Percentiles rank a stretch among this genome's conserved stretches.
Conservation (phyloP, 768 basidiomycete species). For the Collybia mongolica region DNA sequence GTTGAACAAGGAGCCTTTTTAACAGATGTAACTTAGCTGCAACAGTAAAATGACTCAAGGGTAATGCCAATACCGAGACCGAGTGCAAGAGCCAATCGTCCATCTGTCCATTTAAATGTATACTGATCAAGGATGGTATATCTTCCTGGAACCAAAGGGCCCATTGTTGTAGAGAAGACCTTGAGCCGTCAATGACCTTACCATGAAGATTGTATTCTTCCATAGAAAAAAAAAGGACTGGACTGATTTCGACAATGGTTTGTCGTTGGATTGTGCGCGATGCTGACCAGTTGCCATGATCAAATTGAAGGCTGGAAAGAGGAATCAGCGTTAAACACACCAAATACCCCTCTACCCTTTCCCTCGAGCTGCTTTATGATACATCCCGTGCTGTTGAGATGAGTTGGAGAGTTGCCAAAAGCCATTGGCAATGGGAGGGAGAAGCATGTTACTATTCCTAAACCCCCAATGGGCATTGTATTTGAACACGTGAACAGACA, state of each 20-base stretch:
- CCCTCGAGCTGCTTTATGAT: constrained; percentile 38
- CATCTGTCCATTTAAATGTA: constrained; percentile 73
- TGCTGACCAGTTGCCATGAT: constrained; percentile 31
- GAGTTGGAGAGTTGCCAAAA: constrained; percentile 19
- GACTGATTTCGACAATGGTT: constrained; percentile 80
- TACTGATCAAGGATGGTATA: constrained; percentile 73
- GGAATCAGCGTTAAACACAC: constrained; percentile 29
- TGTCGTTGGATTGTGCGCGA: constrained; percentile 51
- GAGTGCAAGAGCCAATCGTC: constrained; percentile 73
- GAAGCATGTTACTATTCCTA: background rate
- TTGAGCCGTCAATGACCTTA: constrained; percentile 4
- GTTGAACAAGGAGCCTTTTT: constrained; percentile 78
- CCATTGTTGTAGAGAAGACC: background rate
- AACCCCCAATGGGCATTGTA: constrained; percentile 10
- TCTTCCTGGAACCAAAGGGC: constrained; percentile 22
- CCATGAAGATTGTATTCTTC: constrained; percentile 71
- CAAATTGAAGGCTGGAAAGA: background rate
- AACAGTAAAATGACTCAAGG: background rate
- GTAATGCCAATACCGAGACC: constrained; percentile 58
- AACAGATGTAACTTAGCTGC: background rate
- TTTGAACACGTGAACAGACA: constrained; percentile 8
- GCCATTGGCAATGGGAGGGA: constrained; percentile 7
- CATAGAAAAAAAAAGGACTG: constrained; percentile 73
- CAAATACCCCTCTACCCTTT: constrained; percentile 67
- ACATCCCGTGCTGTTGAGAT: constrained; percentile 49